Evolutionary conservation across 2,329 filamentous ascomycete species (phyloP).

Genomic region (Atkinsonella hypoxylon): DNA sequence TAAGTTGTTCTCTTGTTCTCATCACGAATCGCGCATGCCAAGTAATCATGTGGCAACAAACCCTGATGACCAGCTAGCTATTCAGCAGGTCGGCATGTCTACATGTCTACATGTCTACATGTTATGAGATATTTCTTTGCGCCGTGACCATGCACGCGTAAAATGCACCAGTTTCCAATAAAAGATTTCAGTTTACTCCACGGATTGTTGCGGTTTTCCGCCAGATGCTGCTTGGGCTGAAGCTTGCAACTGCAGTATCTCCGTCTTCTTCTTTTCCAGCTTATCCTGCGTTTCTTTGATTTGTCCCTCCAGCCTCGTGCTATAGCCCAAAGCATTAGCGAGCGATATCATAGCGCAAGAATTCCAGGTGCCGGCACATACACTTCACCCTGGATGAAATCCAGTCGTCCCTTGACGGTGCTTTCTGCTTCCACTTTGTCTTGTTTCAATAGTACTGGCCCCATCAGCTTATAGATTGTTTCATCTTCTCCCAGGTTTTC

Average conservation of each 20-base stretch:
- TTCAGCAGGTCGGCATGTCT: too few relatives aligned
- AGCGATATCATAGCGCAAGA: not conserved
- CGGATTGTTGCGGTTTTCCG: conserved; percentile 19
- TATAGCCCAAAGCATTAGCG: conserved; percentile 12
- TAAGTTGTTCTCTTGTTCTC: too few relatives aligned
- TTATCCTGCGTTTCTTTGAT: conserved; percentile 45
- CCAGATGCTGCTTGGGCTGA: conserved; percentile 31
- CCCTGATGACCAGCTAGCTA: too few relatives aligned
- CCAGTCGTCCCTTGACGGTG: conserved; percentile 80
- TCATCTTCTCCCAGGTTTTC: conserved; percentile 64
- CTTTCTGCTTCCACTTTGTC: conserved; percentile 81
- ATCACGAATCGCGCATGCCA: not conserved
- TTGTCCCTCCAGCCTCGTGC: conserved; percentile 32
- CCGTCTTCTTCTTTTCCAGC: conserved; percentile 45
- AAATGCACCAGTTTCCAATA: not conserved
- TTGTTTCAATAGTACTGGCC: conserved; percentile 87
- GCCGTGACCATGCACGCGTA: too few relatives aligned
- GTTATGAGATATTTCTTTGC: not conserved
- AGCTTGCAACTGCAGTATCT: conserved; percentile 46
- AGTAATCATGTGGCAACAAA: not conserved
- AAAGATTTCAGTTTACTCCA: conserved; percentile 6
- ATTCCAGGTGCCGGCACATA: conserved; percentile 30
- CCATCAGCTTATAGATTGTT: conserved; percentile 91
- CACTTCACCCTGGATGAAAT: conserved; percentile 93
- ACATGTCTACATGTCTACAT: not conserved